Percentiles rank a stretch among this genome's conserved stretches.
These are phyloP conservation scores for Macroventuria anomochaeta DNA, from an alignment of 2,329 filamentous ascomycete genomes.

Conservation along the genomic window DNA sequence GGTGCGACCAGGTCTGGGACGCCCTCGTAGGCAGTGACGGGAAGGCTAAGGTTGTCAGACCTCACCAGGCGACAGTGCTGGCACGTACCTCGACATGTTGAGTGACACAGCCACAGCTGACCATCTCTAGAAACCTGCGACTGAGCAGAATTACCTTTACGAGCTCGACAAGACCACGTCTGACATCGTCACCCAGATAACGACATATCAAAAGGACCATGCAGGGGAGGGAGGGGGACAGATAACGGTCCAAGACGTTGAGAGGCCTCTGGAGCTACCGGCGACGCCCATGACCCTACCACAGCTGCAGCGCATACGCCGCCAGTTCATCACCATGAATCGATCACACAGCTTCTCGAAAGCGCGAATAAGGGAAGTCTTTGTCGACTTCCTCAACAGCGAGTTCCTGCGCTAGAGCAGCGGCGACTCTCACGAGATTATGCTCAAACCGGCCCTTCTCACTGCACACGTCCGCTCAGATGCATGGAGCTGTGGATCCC, in stretches of 20 bases:
- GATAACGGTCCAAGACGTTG: slow-evolving; percentile 61
- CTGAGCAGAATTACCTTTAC: slow-evolving; percentile 75
- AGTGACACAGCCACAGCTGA: slow-evolving; percentile 2
- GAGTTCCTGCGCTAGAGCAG: slow-evolving; percentile 42
- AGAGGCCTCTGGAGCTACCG: slow-evolving; percentile 69
- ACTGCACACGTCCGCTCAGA: not conserved
- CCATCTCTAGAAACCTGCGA: slow-evolving; percentile 61
- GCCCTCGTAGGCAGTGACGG: slow-evolving; percentile 67
- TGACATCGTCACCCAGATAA: slow-evolving; percentile 72
- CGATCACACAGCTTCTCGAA: slow-evolving; percentile 64
- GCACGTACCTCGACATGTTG: slow-evolving; percentile 35
- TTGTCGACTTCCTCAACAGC: slow-evolving; percentile 50
- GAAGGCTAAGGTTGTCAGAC: slow-evolving; percentile 69
- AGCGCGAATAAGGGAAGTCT: slow-evolving; percentile 46
- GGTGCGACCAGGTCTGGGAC: slow-evolving; percentile 76
- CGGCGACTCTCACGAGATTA: not conserved
- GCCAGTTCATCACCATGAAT: slow-evolving; percentile 80
- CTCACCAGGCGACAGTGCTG: slow-evolving; percentile 77
- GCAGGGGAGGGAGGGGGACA: slow-evolving; percentile 66
- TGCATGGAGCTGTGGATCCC: slow-evolving; percentile 1
- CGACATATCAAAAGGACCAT: slow-evolving; percentile 72
- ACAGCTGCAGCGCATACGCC: slow-evolving; percentile 76
- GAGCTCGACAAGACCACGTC: slow-evolving; percentile 80
- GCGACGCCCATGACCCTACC: slow-evolving; percentile 71
- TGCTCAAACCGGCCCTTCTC: not conserved